These are phyloP conservation scores for Nitzschia sp. DNA, from an alignment of 108 stramenopile species.

Conservation along the genomic window DNA sequence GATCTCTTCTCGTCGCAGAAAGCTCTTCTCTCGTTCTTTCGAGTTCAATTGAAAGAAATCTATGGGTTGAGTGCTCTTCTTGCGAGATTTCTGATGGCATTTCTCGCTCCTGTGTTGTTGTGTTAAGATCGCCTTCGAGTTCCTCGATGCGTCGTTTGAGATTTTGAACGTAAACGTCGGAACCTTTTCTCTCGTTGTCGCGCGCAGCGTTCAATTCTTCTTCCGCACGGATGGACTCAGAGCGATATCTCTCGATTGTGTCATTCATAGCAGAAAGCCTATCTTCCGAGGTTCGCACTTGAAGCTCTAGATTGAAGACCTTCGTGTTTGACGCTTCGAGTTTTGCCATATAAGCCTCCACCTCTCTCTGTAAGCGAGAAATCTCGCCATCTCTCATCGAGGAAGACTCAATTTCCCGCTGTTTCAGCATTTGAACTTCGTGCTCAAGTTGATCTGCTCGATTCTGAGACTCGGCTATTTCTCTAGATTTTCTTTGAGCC, in stretches of 20 bases:
- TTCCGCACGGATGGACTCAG: background rate
- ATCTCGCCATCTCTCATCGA: background rate
- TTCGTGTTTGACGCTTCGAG: background rate
- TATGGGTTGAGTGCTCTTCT: background rate
- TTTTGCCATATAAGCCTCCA: background rate
- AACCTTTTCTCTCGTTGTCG: background rate
- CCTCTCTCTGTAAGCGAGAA: background rate
- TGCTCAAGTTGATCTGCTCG: background rate
- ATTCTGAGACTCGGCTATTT: background rate
- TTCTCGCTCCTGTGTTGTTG: slow-evolving; percentile 2
- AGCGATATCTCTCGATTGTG: slow-evolving; percentile 1
- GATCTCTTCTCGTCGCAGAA: background rate
- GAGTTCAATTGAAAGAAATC: slow-evolving; percentile 8
- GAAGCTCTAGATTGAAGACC: background rate
- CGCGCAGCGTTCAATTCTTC: slow-evolving; percentile 5
- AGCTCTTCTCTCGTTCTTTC: slow-evolving; percentile 5
- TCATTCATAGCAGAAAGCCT: background rate
- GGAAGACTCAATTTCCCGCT: background rate
- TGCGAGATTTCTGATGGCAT: background rate
- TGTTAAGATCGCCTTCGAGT: slow-evolving; percentile 7
- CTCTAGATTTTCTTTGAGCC: background rate
- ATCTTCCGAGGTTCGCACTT: background rate
- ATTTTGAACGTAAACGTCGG: background rate
- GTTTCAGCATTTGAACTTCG: background rate
- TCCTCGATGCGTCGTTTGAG: background rate